A percentile compares a stretch with the other conserved stretches of the same genome.
phyloP scores from a whole-genome alignment of 2,329 filamentous ascomycete species.

The Fusarium stilboides region DNA sequence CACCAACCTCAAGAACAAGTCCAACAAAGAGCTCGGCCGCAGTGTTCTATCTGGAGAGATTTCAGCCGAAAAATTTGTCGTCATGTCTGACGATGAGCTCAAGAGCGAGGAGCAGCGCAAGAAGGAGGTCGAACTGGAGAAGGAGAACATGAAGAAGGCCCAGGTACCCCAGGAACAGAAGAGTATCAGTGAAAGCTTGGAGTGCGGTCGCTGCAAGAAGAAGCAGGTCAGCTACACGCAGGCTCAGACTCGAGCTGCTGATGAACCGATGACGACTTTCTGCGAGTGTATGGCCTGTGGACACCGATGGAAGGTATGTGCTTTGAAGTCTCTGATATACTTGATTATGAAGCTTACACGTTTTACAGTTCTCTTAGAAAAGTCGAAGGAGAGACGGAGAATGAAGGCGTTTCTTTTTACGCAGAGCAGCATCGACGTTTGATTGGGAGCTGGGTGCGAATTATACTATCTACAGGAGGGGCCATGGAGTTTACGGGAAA shows the following conservation, averaged over 20 bases:
- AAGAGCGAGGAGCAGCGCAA: conserved; percentile 87
- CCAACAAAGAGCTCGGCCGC: conserved; percentile 82
- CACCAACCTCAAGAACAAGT: conserved; percentile 94
- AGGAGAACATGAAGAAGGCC: conserved; percentile 97
- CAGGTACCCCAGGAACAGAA: conserved; percentile 95
- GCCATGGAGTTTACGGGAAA: conserved; percentile 47
- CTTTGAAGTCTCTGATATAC: background rate
- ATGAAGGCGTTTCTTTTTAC: conserved; percentile 39
- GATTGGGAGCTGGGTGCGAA: conserved; percentile 29
- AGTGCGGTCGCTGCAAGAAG: conserved; percentile 93
- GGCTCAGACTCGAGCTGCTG: conserved; percentile 93
- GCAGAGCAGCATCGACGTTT: conserved; percentile 26
- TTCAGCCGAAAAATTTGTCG: conserved; percentile 79
- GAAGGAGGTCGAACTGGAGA: conserved; percentile 81
- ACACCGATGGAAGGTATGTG: conserved; percentile 78
- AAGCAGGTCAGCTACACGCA: conserved; percentile 97
- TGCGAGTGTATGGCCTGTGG: conserved; percentile 80
- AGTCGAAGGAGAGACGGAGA: conserved; percentile 19
- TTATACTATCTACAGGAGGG: conserved; percentile 24
- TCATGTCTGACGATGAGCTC: conserved; percentile 91
- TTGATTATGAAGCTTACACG: conserved; percentile 21
- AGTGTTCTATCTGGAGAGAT: conserved; percentile 85
- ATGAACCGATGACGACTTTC: conserved; percentile 91
- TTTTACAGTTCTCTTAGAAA: conserved; percentile 45
- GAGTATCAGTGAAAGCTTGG: conserved; percentile 88